Evolutionary conservation across 768 basidiomycete genomes (phyloP).

Genomic region (Lentinula raphanica): DNA sequence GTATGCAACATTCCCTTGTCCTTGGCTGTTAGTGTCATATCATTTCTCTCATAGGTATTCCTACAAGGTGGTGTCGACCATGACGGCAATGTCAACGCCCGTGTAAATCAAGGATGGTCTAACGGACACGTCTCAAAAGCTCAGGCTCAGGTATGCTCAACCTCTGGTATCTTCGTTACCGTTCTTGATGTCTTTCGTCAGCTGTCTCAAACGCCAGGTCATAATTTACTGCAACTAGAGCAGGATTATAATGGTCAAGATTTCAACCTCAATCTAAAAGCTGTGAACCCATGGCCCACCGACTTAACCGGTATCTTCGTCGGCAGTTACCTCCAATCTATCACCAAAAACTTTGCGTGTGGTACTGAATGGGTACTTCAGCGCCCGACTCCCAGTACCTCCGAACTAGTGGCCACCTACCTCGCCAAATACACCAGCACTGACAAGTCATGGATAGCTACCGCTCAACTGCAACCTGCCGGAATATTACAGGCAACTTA

Average conservation of each 20-base stretch:
- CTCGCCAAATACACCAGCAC: conserved; percentile 72
- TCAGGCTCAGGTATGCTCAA: conserved; percentile 70
- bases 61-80: conserved; percentile 93
- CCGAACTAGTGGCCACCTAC: conserved; percentile 72
- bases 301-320: conserved; percentile 91
- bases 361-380: conserved; percentile 86
- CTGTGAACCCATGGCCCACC: conserved; percentile 84
- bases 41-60: conserved; percentile 56
- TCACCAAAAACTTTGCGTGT: conserved; percentile 85
- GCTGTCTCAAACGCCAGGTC: conserved; percentile 72
- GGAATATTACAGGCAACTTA: conserved; percentile 89
- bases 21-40: conserved; percentile 1
- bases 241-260: conserved; percentile 91
- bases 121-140: conserved; percentile 73
- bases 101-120: conserved; percentile 88
- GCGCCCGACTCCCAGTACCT: conserved; percentile 62
- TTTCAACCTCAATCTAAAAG: conserved; percentile 80
- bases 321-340: conserved; percentile 86
- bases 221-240: conserved; percentile 90
- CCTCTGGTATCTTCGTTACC: background rate
- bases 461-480: conserved; percentile 77
- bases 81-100: conserved; percentile 83
- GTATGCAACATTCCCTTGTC: conserved; percentile 34
- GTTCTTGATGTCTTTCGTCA: conserved; percentile 24
- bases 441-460: conserved; percentile 87